Percentiles rank a stretch among this genome's conserved stretches.
These are phyloP conservation scores for Exophiala xenobiotica DNA, from an alignment of 2,329 filamentous ascomycete genomes.

Conservation along the genomic window DNA sequence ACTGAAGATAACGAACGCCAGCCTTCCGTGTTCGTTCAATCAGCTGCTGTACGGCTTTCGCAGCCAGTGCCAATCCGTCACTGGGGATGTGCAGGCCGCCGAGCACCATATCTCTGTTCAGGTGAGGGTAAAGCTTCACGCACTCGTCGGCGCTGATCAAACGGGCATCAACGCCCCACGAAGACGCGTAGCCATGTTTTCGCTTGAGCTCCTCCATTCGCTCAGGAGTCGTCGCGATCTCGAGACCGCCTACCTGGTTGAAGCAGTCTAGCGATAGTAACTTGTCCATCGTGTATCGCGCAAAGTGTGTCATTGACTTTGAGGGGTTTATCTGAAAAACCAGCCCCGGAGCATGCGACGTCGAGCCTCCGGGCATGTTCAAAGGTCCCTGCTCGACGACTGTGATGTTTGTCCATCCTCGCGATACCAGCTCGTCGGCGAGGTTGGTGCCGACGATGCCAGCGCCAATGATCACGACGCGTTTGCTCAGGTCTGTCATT, in stretches of 20 bases:
- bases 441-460: conserved; percentile 65
- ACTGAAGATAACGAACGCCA: conserved; percentile 59
- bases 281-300: conserved; percentile 63
- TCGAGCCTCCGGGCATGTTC: conserved; percentile 63
- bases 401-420: conserved; percentile 64
- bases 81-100: conserved; percentile 61
- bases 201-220: conserved; percentile 62
- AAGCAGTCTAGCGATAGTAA: conserved; percentile 57
- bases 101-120: conserved; percentile 55
- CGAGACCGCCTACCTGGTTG: conserved; percentile 63
- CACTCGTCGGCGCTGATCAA: conserved; percentile 56
- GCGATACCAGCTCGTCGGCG: conserved; percentile 61
- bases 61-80: conserved; percentile 62
- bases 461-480: conserved; percentile 62
- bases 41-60: conserved; percentile 60
- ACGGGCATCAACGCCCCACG: conserved; percentile 60
- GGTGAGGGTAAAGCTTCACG: conserved; percentile 52
- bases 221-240: conserved; percentile 61
- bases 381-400: conserved; percentile 65
- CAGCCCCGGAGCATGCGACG: conserved; percentile 63
- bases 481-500: conserved; percentile 39
- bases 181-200: conserved; percentile 60
- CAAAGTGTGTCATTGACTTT: conserved; percentile 55
- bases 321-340: conserved; percentile 59
- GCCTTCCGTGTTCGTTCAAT: conserved; percentile 57